Conservation (phyloP, 768 basidiomycete species). For the Pisolithus marmoratus region DNA sequence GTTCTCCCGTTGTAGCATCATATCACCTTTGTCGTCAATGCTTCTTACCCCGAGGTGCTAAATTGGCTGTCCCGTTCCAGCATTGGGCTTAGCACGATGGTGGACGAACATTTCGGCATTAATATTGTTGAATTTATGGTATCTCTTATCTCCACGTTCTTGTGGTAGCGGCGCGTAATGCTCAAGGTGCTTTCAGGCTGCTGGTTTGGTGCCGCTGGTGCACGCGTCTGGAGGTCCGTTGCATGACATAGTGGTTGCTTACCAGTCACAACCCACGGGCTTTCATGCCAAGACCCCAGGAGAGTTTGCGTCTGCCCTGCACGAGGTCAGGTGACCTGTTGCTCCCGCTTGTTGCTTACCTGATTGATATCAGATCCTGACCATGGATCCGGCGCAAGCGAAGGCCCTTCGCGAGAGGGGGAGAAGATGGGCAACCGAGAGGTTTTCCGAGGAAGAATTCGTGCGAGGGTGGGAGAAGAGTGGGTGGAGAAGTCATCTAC, state of each 20-base stretch:
- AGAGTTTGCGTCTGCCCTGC: constrained; percentile 63
- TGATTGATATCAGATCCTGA: constrained; percentile 31
- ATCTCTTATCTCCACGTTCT: constrained; percentile 18
- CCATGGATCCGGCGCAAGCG: constrained; percentile 49
- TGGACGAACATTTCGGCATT: constrained; percentile 98
- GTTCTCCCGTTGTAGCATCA: constrained; percentile 40
- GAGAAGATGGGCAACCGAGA: constrained; percentile 60
- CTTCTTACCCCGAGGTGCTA: constrained; percentile 66
- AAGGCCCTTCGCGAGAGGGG: constrained; percentile 64
- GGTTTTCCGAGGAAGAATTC: constrained; percentile 76
- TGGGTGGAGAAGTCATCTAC: constrained; percentile 44
- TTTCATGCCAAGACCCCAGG: constrained; percentile 70
- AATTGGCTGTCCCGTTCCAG: constrained; percentile 67
- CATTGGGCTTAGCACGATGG: constrained; percentile 92
- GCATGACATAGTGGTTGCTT: constrained; percentile 85
- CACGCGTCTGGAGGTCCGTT: constrained; percentile 93
- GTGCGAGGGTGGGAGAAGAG: constrained; percentile 67
- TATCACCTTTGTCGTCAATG: constrained; percentile 80
- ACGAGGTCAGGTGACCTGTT: constrained; percentile 33
- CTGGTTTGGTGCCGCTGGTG: constrained; percentile 86
- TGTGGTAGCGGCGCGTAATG: background rate
- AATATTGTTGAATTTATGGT: constrained; percentile 98
- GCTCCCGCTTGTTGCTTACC: background rate
- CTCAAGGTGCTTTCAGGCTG: constrained; percentile 53
- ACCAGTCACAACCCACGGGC: constrained; percentile 67